Conservation (phyloP, 2,329 filamentous ascomycete genomes). For the Claviceps maximensis region DNA sequence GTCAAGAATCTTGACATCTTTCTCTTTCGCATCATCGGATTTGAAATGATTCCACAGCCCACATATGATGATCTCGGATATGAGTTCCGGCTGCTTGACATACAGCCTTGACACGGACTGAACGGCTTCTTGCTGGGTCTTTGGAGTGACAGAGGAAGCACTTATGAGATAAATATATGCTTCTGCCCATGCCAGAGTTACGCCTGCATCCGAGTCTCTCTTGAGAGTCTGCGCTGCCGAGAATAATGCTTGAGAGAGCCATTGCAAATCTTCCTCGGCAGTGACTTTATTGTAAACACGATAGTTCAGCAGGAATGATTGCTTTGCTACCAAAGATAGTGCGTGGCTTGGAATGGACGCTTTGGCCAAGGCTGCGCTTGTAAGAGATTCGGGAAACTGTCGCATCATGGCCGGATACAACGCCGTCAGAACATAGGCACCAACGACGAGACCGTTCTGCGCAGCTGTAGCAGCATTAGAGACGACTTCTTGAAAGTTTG, state of each 20-base stretch:
- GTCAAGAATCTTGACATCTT: conserved; percentile 59
- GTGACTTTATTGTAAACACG: conserved; percentile 73
- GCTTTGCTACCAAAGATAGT: conserved; percentile 60
- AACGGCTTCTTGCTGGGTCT: conserved; percentile 50
- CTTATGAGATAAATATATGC: conserved; percentile 69
- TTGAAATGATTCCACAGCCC: conserved; percentile 74
- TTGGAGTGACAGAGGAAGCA: conserved; percentile 45
- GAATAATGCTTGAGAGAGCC: conserved; percentile 60
- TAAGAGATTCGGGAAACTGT: conserved; percentile 39
- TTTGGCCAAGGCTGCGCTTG: conserved; percentile 36
- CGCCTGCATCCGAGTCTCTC: conserved; percentile 31
- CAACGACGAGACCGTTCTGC: conserved; percentile 71
- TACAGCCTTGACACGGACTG: conserved; percentile 54
- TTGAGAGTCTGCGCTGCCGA: conserved; percentile 44
- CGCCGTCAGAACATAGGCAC: conserved; percentile 61
- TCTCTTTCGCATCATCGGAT: conserved; percentile 54
- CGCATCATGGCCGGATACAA: conserved; percentile 43
- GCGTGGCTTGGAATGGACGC: conserved; percentile 50
- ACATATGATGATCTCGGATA: conserved; percentile 51
- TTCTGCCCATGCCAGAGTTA: conserved; percentile 67
- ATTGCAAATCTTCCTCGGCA: conserved; percentile 61
- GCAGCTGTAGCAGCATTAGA: conserved; percentile 66
- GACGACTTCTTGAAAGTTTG: conserved; percentile 64
- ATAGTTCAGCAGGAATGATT: conserved; percentile 74
- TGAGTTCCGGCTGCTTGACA: conserved; percentile 37